Percentiles rank a stretch among this genome's conserved stretches.
These are phyloP conservation scores for Tagetes erecta DNA, from an alignment of 129 eudicot genomes.

Conservation along the genomic window DNA sequence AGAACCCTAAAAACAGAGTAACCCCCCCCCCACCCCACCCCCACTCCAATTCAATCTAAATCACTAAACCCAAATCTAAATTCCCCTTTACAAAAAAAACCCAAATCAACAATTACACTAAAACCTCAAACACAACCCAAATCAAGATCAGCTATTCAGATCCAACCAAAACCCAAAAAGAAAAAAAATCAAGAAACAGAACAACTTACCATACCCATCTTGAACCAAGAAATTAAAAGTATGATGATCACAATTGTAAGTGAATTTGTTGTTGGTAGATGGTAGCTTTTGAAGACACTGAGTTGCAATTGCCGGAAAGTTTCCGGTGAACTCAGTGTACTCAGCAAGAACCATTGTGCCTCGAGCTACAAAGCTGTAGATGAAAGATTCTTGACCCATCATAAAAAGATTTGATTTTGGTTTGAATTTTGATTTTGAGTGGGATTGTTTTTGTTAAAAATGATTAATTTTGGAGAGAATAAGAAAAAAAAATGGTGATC, in stretches of 20 bases:
- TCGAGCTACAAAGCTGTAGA: conserved; percentile 87
- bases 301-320: conserved; percentile 85
- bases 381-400: conserved; percentile 86
- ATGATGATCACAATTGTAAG: conserved; percentile 80
- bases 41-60: too few species aligned
- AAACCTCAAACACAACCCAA: conserved; percentile 16
- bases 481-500: conserved; percentile 30
- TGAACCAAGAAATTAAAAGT: conserved; percentile 81
- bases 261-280: conserved; percentile 62
- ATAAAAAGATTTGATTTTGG: background rate
- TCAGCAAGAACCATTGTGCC: conserved; percentile 83
- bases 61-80: too few species aligned
- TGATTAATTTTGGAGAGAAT: conserved; percentile 1
- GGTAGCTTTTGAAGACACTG: conserved; percentile 82
- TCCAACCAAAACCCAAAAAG: conserved; percentile 15
- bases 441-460: background rate
- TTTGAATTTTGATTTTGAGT: background rate
- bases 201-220: conserved; percentile 70
- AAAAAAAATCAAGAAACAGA: background rate
- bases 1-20: conserved; percentile 22
- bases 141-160: conserved; percentile 22
- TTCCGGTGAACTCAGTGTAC: conserved; percentile 88
- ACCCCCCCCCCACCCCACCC: background rate
- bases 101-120: conserved; percentile 2
- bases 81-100: background rate